Base-by-base conservation (phyloP, 352 stramenopile genomes). In the Globisporangium viniferum region DNA sequence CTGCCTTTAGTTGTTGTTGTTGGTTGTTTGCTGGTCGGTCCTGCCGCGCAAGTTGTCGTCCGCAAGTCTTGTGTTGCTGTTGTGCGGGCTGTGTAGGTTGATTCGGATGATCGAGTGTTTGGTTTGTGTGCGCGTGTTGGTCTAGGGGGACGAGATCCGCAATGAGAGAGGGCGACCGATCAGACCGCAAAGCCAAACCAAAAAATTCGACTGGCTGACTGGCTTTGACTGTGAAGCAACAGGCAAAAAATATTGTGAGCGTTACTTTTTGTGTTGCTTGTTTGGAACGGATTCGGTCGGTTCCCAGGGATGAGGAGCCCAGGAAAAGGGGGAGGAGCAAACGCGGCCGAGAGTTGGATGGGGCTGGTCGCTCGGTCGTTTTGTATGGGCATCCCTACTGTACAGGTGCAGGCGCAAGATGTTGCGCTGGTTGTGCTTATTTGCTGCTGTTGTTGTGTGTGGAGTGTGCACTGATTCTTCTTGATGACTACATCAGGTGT, bases 171-270 rank as follows among this genome's bases (percentile, higher is more conserved):
- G 29, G 22, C 27, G 6, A 15, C 12, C 12, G 27, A 59, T 22
- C 53, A 41, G 6, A 33, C 24, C 12, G 29, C 54, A 59, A 22
- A 51, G 44, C 18, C 44, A 9, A 49, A 59, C 24, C 22, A 20
- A 58, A 39, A 59, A 59, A 59, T 59, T 31, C 53, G 24, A 22
- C 12, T 22, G 53, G 53, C 15, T 59, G 49, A 58, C 33, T 36
- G 33, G 8, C 33, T 18, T 46, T 46, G 39, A 46, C 22, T 41
- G 54, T n/a, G 44, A 51, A 51, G 18, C 44, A 59, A 27, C 41
- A 18, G 54, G 29, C 15, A 31, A 22, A 41, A 59, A 59, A 59
- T 27, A 15, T 59, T 59, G 29, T 59, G 54, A 59, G 29, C 53
- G 44, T 51, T 22, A 24, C 20, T 48, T 48, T 48, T 20, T 48